Conservation (phyloP, 208 protist genomes). For the Endotrypanum monterogeii region DNA sequence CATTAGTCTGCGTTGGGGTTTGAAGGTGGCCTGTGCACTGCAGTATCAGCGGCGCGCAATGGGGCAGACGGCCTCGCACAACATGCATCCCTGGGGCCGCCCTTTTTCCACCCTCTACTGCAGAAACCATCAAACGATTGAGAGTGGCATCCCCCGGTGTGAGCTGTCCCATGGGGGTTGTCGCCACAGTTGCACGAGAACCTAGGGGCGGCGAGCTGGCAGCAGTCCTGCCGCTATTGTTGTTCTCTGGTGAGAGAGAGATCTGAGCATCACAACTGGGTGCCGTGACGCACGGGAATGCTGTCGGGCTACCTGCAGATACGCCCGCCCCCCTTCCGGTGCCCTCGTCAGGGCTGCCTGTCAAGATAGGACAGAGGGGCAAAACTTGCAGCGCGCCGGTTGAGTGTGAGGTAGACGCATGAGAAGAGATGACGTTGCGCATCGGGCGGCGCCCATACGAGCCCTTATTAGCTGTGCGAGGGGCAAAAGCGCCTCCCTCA, state of each 20-base stretch:
- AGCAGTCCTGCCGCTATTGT: neutral
- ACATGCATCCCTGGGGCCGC: slow-evolving; percentile 7
- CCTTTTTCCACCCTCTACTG: neutral
- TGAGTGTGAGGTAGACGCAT: neutral
- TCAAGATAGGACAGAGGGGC: neutral
- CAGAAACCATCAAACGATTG: neutral
- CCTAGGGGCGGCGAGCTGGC: slow-evolving; percentile 4
- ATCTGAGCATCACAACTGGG: neutral
- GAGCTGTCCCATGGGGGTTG: neutral
- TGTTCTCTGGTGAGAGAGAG: neutral
- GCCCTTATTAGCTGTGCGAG: neutral
- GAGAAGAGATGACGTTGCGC: slow-evolving; percentile 2
- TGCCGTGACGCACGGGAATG: neutral
- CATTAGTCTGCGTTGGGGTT: slow-evolving; percentile 25
- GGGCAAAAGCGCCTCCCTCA: neutral
- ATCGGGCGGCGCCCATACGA: neutral
- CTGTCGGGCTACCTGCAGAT: neutral
- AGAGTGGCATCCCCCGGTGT: neutral
- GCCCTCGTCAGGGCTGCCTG: neutral
- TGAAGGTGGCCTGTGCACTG: slow-evolving; percentile 28
- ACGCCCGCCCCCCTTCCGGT: neutral
- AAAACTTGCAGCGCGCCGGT: slow-evolving; percentile 7
- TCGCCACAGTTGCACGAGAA: neutral
- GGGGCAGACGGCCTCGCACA: slow-evolving; percentile 22
- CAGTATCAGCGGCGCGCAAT: slow-evolving; percentile 24